Base-by-base conservation (phyloP, 768 basidiomycete genomes). In the Dentipellis sp. region DNA sequence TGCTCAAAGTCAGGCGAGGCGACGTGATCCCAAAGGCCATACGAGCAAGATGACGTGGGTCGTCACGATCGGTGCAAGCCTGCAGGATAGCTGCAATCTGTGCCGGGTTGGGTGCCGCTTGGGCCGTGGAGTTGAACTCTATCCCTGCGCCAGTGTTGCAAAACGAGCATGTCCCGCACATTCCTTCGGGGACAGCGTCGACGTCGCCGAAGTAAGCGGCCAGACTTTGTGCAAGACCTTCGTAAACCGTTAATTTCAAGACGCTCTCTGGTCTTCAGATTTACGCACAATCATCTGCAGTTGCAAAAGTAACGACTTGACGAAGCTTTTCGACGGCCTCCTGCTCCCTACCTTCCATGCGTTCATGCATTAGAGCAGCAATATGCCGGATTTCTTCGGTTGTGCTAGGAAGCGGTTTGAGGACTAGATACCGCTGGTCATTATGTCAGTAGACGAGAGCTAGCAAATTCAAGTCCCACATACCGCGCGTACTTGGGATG, bases 21-120 rank as follows among this genome's bases (percentile, higher is more conserved):
- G 74, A 76, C 1, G 72, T 71, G 48, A 79, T 72, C 8, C 78
- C 78, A 55, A 78, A 80, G 4, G 77, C 78, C 68, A 77, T 69
- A 8, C 77, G 72, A 1, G 78, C 76, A n/a, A 79, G 67, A 35
- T 78, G 66, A 6, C 75, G 75, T 22, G 76, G 73, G 55, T 78
- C 77, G 55, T 78, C 76, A 35, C 76, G 74, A 46, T 73, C 74
- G 37, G 68, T 71, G 60, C 75, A 77, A n/a, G 70, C 72, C 12
- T 59, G 60, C 21, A 78, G 68, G 50, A 79, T 74, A 11, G 63
- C 67, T 23, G 63, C 54, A 56, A 78, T 63, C 50, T 69, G 66
- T 12, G 12, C 58, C 3, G 65, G 66, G 62, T 73, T 60, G 23
- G 71, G 58, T 22, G 59, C 50, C 16, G 62, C 51, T 19, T 59